Base-by-base conservation (phyloP, 805 yeast genomes). In the Candida yuanshanica region DNA sequence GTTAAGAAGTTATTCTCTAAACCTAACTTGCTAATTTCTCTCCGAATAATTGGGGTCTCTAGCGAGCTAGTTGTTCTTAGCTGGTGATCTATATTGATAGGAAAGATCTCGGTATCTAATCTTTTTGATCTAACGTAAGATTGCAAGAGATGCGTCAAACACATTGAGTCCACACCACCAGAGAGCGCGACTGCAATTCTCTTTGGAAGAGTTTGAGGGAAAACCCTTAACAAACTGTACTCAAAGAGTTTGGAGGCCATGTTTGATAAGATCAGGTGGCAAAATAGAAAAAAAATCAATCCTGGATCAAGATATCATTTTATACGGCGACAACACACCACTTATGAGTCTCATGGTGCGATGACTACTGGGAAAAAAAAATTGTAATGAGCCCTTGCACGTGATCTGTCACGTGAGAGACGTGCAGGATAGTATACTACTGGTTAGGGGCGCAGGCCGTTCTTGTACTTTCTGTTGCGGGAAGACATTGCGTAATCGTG, bases 111-210 rank as follows among this genome's bases (percentile, higher is more conserved):
- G 16, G 74, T 47, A 1, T 49, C 44, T 2, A 63, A 53, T 7
- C 59, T 51, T 36, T 62, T 46, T 2, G 45, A 39, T 4, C 38
- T 42, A 10, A 66, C 60, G 49, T 64, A 72, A 20, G 62, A 57
- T 1, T 64, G 45, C 5, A 81, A 56, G 16, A 83, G 62, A 47
- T 71, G 70, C 0, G 83, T 68, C 34, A 85, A 57, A 12, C 84
- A 79, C 78, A 84, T 79, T 1, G 93, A 84, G 55, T 85, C 95
- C 0, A 81, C 88, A 1, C 95, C 95, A 1, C 95, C 95, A 13
- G 88, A 79, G 1, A 85, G 70, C 0, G 89, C 88, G 14, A 85
- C 58, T 5, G 68, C 75, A 0, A 77, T 42, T 23, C 46, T 55
- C 6, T 39, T 32, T 4, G 72, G 73, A 2, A 44, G 7, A 2